These are phyloP conservation scores for Mixia osmundae DNA, from an alignment of 1,284 basidiomycete genomes.

Conservation along the genomic window DNA sequence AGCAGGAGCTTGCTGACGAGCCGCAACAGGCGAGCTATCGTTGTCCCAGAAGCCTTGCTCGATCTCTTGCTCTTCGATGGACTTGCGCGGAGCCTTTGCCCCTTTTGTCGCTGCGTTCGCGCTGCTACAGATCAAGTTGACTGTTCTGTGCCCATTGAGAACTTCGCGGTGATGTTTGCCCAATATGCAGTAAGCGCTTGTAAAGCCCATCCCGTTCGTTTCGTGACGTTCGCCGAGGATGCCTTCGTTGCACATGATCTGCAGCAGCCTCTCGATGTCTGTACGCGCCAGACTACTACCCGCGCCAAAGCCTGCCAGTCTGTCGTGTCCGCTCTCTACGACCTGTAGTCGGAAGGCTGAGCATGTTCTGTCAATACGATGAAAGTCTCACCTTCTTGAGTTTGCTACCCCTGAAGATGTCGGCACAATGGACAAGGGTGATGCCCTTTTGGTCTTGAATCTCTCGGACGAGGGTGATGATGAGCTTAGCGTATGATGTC, in stretches of 20 bases:
- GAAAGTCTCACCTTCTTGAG: slow-evolving; percentile 21
- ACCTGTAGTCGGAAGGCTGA: slow-evolving; percentile 19
- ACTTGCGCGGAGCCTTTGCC: no score
- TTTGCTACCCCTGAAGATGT: slow-evolving; percentile 40
- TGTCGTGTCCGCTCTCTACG: slow-evolving; percentile 30
- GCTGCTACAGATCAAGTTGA: no score
- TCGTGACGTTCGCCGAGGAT: slow-evolving; percentile 22
- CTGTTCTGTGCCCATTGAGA: no score
- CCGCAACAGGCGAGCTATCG: no score
- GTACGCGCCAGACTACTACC: slow-evolving; percentile 31
- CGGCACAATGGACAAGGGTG: slow-evolving; percentile 27
- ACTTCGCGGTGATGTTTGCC: no score
- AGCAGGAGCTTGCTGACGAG: no score
- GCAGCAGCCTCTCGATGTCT: slow-evolving; percentile 38
- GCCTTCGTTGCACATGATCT: slow-evolving; percentile 30
- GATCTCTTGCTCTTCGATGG: no score
- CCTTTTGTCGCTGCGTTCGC: no score
- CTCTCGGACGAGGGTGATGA: slow-evolving; percentile 20
- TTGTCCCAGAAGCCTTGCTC: no score
- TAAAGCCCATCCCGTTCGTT: slow-evolving; percentile 21
- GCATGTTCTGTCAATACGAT: no score
- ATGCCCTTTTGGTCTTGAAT: slow-evolving; percentile 23
- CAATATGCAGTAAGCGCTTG: slow-evolving; percentile 23
- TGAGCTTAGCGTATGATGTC: slow-evolving; percentile 31
- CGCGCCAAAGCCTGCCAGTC: slow-evolving; percentile 30